A percentile compares a stretch with the other conserved stretches of the same genome.
These are phyloP conservation scores for Fulvia fulva DNA, from an alignment of 2,329 filamentous ascomycete genomes.

Conservation along the genomic window DNA sequence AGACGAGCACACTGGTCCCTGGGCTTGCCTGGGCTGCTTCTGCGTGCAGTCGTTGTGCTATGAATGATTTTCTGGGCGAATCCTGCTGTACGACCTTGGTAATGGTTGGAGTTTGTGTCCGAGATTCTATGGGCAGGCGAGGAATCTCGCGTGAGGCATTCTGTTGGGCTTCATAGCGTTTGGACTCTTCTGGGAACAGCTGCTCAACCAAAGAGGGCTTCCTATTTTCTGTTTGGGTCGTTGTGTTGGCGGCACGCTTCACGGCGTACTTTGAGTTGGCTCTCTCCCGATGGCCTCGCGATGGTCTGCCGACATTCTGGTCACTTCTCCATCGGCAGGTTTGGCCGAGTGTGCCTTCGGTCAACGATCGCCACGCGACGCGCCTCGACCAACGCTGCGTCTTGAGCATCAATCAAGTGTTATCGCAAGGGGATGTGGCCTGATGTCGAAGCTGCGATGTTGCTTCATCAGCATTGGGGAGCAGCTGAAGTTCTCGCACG, in stretches of 20 bases:
- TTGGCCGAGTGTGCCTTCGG: not conserved
- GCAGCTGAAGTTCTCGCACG: not conserved
- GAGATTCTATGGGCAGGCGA: slow-evolving; percentile 28
- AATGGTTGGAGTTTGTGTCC: not conserved
- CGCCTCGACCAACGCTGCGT: slow-evolving; percentile 17
- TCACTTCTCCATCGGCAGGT: not conserved
- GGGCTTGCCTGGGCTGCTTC: slow-evolving; percentile 20
- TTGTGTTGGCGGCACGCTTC: not conserved
- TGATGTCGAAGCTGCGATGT: not conserved
- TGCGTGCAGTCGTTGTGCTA: slow-evolving; percentile 18
- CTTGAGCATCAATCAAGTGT: slow-evolving; percentile 24
- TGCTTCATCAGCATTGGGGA: not conserved
- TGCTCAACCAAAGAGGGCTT: slow-evolving; percentile 44
- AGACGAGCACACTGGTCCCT: slow-evolving; percentile 47
- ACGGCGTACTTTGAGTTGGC: not conserved
- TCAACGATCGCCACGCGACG: slow-evolving; percentile 14
- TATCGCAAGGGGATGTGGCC: slow-evolving; percentile 8
- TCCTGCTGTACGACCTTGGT: not conserved
- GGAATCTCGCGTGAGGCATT: slow-evolving; percentile 31
- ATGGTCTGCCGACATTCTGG: not conserved
- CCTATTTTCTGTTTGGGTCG: slow-evolving; percentile 1
- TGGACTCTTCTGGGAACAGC: slow-evolving; percentile 53
- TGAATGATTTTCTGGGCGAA: slow-evolving; percentile 16
- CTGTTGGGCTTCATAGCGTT: slow-evolving; percentile 23
- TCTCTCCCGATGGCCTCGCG: not conserved